A percentile compares a stretch with the other conserved stretches of the same genome.
Conservation (phyloP, 2,329 filamentous ascomycete species). For the Calonectria pseudoturangicola region DNA sequence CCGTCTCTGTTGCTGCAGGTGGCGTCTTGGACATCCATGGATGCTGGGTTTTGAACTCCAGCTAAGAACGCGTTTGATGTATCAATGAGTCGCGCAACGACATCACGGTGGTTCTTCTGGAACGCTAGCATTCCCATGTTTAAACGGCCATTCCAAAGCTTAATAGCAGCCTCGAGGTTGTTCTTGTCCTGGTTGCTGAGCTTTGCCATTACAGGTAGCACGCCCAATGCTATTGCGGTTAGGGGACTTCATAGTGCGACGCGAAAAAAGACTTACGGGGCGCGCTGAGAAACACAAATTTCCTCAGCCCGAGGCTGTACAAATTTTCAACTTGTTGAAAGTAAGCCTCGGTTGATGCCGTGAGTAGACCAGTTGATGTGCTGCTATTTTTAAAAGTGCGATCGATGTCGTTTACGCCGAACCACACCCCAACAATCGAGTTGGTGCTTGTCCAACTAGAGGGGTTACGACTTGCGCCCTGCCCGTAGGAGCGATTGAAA, state of each 20-base stretch:
- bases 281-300: slow-evolving; percentile 12
- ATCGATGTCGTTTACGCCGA: slow-evolving; percentile 25
- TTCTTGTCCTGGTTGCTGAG: slow-evolving; percentile 6
- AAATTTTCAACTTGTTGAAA: slow-evolving; percentile 15
- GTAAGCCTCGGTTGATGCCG: background rate
- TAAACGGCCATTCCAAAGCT: slow-evolving; percentile 23
- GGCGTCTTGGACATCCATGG: slow-evolving; percentile 3
- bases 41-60: slow-evolving; percentile 12
- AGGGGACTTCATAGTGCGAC: too few relatives aligned
- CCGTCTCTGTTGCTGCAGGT: slow-evolving; percentile 12
- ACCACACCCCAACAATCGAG: slow-evolving; percentile 14
- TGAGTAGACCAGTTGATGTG: background rate
- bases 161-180: slow-evolving; percentile 15
- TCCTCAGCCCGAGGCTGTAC: slow-evolving; percentile 15
- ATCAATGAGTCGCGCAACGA: slow-evolving; percentile 9
- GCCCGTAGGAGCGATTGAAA: slow-evolving; percentile 9
- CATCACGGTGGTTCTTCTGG: slow-evolving; percentile 10
- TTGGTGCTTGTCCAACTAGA: background rate
- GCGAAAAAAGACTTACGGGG: slow-evolving; percentile 19
- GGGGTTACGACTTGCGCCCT: background rate
- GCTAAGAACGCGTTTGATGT: slow-evolving; percentile 11
- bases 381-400: slow-evolving; percentile 14
- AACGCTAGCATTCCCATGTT: background rate
- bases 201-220: slow-evolving; percentile 8
- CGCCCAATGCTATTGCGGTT: slow-evolving; percentile 8